phyloP scores from a whole-genome alignment of 148 eudicot genomes.

The Dianthus caryophyllus region DNA sequence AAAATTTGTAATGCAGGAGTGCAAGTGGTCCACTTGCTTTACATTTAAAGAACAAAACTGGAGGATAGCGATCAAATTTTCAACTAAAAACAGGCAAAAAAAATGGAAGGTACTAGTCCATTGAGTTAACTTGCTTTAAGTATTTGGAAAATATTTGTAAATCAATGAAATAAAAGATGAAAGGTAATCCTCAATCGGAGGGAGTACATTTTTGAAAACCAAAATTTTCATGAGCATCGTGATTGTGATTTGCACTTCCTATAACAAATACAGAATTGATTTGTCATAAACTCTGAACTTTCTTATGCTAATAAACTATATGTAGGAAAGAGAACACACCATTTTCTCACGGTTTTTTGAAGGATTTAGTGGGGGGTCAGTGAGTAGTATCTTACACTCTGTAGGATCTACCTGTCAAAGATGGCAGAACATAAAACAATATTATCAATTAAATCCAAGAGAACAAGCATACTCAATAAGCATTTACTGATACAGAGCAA shows the following conservation, averaged over 20 bases:
- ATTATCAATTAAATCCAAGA: not conserved
- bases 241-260: not conserved
- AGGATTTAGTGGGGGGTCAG: conserved; percentile 96
- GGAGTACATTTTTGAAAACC: too few species aligned
- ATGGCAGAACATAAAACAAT: conserved; percentile 10
- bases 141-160: too few species aligned
- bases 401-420: conserved; percentile 77
- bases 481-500: conserved; percentile 1
- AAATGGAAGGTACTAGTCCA: too few species aligned
- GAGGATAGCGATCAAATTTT: too few species aligned
- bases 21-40: too few species aligned
- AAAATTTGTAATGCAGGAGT: too few species aligned
- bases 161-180: too few species aligned
- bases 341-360: conserved; percentile 95
- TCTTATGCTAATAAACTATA: not conserved
- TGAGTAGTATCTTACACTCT: conserved; percentile 89
- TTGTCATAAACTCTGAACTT: not conserved
- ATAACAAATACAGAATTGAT: not conserved
- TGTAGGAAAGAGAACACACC: conserved; percentile 29
- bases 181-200: too few species aligned
- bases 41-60: too few species aligned
- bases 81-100: too few species aligned
- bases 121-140: too few species aligned
- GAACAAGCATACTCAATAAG: not conserved
- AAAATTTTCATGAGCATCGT: not conserved